A percentile compares a stretch with the other conserved stretches of the same genome.
These are phyloP conservation scores for Jatropha curcas DNA, from an alignment of 345 rosid species.

Conservation along the genomic window DNA sequence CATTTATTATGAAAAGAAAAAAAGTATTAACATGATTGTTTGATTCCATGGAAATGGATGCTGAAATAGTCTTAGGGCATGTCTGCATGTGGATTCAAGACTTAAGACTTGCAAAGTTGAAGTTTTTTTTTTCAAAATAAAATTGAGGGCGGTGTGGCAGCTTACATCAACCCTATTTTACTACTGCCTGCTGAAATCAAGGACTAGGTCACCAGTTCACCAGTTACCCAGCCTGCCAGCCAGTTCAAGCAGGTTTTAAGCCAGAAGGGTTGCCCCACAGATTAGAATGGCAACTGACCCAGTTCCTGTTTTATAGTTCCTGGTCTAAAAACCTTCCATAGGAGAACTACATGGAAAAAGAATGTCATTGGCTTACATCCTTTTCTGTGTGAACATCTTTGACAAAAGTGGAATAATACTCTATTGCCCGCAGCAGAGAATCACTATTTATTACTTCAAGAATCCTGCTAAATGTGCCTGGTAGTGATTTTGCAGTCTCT, in stretches of 20 bases:
- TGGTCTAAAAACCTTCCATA: neutral
- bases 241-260: neutral
- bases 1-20: too few species aligned
- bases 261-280: neutral
- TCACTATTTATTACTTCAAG: constrained; percentile 75
- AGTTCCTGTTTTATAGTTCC: neutral
- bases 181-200: neutral
- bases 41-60: neutral
- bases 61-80: too few species aligned
- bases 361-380: constrained; percentile 54
- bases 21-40: neutral
- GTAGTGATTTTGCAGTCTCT: constrained; percentile 89
- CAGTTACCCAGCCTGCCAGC: neutral
- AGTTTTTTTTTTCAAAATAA: too few species aligned
- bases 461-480: constrained; percentile 68
- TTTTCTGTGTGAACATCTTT: constrained; percentile 81
- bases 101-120: too few species aligned
- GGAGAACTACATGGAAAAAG: neutral
- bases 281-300: neutral
- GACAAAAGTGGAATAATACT: constrained; percentile 79
- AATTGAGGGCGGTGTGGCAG: neutral
- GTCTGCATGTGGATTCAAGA: too few species aligned
- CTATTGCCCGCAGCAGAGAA: constrained; percentile 64
- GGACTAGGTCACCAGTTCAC: neutral
- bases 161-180: neutral